These are phyloP conservation scores for Puccinia polysora DNA, from an alignment of 1,284 basidiomycete species.

Conservation along the genomic window DNA sequence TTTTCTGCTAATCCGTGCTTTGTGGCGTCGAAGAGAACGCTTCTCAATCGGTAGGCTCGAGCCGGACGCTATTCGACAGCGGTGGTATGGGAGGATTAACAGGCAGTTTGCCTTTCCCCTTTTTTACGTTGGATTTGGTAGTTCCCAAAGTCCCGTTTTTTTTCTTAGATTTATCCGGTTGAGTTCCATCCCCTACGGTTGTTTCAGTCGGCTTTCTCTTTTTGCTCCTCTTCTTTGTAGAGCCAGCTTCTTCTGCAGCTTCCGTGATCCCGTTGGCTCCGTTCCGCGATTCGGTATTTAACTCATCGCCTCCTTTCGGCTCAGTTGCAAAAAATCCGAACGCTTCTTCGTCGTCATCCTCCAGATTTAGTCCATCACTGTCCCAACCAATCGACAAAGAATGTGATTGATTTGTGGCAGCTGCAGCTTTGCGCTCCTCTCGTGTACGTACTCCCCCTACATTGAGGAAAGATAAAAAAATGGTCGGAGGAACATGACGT, in stretches of 20 bases:
- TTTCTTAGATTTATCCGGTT: no score
- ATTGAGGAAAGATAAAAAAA: constrained; percentile 3
- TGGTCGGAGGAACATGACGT: neutral
- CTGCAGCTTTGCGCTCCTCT: constrained; percentile 40
- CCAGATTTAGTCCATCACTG: neutral
- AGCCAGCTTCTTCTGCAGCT: no score
- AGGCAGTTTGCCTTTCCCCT: no score
- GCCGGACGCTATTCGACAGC: no score
- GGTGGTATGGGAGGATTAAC: no score
- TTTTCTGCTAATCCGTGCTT: no score
- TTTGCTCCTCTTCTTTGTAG: neutral
- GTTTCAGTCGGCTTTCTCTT: no score
- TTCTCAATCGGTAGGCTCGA: no score
- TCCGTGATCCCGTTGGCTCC: neutral
- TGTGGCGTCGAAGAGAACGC: no score
- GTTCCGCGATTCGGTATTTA: neutral
- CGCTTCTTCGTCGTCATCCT: constrained; percentile 40
- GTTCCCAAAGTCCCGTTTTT: no score
- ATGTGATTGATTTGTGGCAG: constrained; percentile 3
- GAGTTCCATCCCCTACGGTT: no score
- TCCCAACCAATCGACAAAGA: neutral
- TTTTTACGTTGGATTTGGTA: no score
- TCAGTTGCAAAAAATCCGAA: constrained; percentile 38
- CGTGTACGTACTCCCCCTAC: constrained; percentile 38
- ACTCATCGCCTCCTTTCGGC: neutral